Percentiles rank a stretch among this genome's conserved stretches.
phyloP scores from a whole-genome alignment of 73 alveolate species.

The Paramecium tetraurelia region DNA sequence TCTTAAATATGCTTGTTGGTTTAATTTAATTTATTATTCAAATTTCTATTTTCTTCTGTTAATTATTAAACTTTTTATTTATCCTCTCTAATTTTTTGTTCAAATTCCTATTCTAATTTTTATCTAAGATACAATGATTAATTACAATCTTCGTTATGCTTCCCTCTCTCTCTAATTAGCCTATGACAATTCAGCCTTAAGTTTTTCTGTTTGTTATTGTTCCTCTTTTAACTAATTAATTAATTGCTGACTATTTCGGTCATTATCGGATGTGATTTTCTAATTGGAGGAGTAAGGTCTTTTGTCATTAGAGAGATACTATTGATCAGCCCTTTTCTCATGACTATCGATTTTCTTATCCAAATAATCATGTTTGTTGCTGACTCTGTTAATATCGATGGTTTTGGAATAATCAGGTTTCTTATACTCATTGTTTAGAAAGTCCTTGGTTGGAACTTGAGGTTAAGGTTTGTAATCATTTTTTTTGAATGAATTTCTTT shows the following conservation, averaged over 20 bases:
- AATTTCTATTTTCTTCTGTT: background rate
- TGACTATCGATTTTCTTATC: background rate
- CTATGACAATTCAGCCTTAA: background rate
- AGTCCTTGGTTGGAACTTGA: slow-evolving; percentile 17
- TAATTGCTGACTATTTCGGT: background rate
- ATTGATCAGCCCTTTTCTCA: background rate
- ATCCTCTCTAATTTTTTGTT: background rate
- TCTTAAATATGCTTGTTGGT: background rate
- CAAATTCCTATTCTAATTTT: slow-evolving; percentile 20
- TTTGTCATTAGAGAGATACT: background rate
- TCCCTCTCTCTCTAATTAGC: background rate
- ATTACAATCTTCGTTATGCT: background rate
- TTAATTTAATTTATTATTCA: background rate
- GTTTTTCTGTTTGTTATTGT: background rate
- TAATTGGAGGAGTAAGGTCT: slow-evolving; percentile 6
- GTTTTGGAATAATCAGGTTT: background rate
- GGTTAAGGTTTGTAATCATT: slow-evolving; percentile 36
- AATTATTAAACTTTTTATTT: background rate
- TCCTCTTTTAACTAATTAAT: background rate
- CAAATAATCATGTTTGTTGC: background rate
- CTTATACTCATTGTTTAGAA: background rate
- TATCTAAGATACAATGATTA: background rate
- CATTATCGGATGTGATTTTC: background rate
- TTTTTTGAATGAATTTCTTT: slow-evolving; percentile 29
- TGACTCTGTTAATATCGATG: background rate